Evolutionary conservation across 2,329 filamentous ascomycete genomes (phyloP).

Genomic region (Fusarium newnesense): DNA sequence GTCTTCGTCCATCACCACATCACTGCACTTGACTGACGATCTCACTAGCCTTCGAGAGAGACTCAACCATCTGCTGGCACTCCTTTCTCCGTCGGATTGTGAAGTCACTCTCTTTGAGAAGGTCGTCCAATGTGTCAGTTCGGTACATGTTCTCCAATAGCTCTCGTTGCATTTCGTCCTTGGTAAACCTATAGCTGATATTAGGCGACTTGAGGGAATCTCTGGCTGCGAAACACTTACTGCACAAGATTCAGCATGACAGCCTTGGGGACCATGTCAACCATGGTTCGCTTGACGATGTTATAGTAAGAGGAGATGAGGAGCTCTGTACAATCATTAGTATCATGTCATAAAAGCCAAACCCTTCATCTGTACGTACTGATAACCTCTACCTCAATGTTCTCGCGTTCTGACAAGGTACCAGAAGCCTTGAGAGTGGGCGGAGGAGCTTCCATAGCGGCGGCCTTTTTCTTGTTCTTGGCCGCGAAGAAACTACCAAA

Average conservation of each 20-base stretch:
- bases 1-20: slow-evolving; percentile 26
- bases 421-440: slow-evolving; percentile 94
- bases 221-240: slow-evolving; percentile 64
- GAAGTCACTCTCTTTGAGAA: slow-evolving; percentile 98
- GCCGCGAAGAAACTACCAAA: slow-evolving; percentile 98
- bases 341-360: not conserved
- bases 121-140: slow-evolving; percentile 86
- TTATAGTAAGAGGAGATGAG: slow-evolving; percentile 98
- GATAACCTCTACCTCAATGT: slow-evolving; percentile 97
- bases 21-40: slow-evolving; percentile 87
- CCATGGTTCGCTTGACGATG: slow-evolving; percentile 98
- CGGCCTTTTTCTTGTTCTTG: slow-evolving; percentile 99
- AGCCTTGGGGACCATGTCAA: slow-evolving; percentile 99
- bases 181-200: slow-evolving; percentile 75
- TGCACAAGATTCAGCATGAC: slow-evolving; percentile 98
- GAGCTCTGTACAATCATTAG: slow-evolving; percentile 70
- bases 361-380: slow-evolving; percentile 67
- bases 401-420: slow-evolving; percentile 91
- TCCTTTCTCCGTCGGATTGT: slow-evolving; percentile 95
- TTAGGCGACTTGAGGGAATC: slow-evolving; percentile 15
- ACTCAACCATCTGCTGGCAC: slow-evolving; percentile 99
- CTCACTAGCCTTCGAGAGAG: slow-evolving; percentile 86
- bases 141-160: slow-evolving; percentile 98
- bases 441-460: slow-evolving; percentile 97
- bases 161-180: slow-evolving; percentile 98